Conservation (phyloP, 2,329 filamentous ascomycete genomes). For the Pestalotiopsis sp. region DNA sequence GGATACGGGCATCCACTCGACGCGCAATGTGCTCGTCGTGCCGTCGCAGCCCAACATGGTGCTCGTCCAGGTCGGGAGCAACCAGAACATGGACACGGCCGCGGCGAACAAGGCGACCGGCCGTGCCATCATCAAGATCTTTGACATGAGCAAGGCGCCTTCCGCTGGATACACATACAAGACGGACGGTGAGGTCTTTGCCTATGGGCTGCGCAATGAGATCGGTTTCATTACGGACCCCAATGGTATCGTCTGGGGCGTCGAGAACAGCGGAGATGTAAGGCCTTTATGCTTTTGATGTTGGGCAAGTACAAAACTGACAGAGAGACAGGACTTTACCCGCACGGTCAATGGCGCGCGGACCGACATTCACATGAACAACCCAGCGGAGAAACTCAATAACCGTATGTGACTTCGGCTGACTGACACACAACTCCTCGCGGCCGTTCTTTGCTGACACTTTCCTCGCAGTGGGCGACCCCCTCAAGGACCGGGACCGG, state of each 20-base stretch:
- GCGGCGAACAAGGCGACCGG: conserved; percentile 49
- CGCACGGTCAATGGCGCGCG: conserved; percentile 41
- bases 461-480: conserved; percentile 49
- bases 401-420: conserved; percentile 36
- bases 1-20: conserved; percentile 41
- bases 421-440: neutral
- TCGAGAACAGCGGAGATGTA: conserved; percentile 65
- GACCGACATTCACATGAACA: conserved; percentile 57
- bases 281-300: conserved; percentile 38
- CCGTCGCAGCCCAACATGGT: conserved; percentile 50
- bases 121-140: conserved; percentile 59
- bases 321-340: conserved; percentile 41
- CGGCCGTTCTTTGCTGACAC: conserved; percentile 24
- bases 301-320: conserved; percentile 36
- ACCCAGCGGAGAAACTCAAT: conserved; percentile 68
- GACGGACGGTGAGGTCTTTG: conserved; percentile 34
- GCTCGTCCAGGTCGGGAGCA: conserved; percentile 60
- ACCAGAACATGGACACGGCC: conserved; percentile 54
- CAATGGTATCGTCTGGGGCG: conserved; percentile 49
- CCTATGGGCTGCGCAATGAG: conserved; percentile 66
- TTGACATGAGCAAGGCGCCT: conserved; percentile 27
- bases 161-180: conserved; percentile 41
- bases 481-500: conserved; percentile 45
- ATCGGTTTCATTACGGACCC: conserved; percentile 48
- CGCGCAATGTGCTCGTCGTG: conserved; percentile 53